A percentile compares a stretch with the other conserved stretches of the same genome.
Evolutionary conservation across 1,284 basidiomycete species (phyloP).

Genomic region (Phellopilus nigrolimitatus): DNA sequence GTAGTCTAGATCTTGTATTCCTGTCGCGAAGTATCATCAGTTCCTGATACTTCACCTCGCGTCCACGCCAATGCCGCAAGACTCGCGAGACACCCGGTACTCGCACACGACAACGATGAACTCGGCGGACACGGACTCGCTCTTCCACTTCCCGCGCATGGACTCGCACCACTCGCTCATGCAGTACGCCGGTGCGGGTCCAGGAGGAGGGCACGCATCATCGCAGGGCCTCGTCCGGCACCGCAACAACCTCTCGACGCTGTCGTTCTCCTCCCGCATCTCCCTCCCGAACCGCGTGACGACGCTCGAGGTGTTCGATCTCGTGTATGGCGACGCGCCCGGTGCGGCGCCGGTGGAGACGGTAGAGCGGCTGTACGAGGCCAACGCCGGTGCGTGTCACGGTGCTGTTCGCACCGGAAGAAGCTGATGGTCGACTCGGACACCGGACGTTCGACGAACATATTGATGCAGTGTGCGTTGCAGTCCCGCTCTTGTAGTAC

Average conservation of each 20-base stretch:
- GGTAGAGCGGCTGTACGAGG: conserved; percentile 60
- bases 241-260: conserved; percentile 14
- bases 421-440: background rate
- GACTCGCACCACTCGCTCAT: background rate
- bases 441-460: background rate
- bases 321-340: conserved; percentile 53
- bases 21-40: too few relatives aligned
- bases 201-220: background rate
- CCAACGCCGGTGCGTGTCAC: conserved; percentile 51
- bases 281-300: conserved; percentile 31
- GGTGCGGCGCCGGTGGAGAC: conserved; percentile 38
- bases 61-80: conserved; percentile 2
- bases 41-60: background rate
- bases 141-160: conserved; percentile 14
- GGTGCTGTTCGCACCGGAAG: background rate
- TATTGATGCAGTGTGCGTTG: conserved; percentile 17
- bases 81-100: background rate
- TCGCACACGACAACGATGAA: background rate
- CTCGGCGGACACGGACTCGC: background rate
- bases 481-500: conserved; percentile 2
- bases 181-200: background rate
- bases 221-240: conserved; percentile 5
- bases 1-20: too few relatives aligned
- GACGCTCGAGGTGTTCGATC: conserved; percentile 60
- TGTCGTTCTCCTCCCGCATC: conserved; percentile 15